Evolutionary conservation across 176 grass and related monocot genomes (phyloP).

Genomic region (Cenchrus purpureus): DNA sequence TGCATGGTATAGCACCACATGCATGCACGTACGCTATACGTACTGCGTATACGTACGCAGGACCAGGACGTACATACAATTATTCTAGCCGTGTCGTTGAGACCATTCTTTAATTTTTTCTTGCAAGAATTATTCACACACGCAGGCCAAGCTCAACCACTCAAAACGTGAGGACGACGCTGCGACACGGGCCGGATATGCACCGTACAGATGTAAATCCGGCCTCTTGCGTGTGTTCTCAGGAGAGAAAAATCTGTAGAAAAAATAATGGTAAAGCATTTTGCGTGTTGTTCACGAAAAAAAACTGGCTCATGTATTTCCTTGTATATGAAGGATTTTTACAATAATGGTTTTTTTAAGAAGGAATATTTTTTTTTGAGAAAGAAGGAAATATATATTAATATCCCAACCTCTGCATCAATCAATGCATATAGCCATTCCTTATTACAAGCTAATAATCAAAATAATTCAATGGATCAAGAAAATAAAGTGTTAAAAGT

Average conservation of each 20-base stretch:
- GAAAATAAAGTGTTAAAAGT: too few relatives aligned
- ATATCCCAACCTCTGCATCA: too few relatives aligned
- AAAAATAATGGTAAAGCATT: too few relatives aligned
- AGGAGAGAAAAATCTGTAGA: not conserved
- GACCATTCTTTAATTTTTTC: not conserved
- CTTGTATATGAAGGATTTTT: too few relatives aligned
- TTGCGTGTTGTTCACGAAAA: too few relatives aligned
- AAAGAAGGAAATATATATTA: too few relatives aligned
- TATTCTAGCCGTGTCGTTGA: not conserved
- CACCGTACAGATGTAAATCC: not conserved
- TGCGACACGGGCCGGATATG: not conserved
- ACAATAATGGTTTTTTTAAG: too few relatives aligned
- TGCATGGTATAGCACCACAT: not conserved
- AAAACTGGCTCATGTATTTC: too few relatives aligned
- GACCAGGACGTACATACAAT: not conserved
- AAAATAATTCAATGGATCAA: too few relatives aligned
- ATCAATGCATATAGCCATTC: too few relatives aligned
- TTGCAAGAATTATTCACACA: not conserved
- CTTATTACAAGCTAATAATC: too few relatives aligned
- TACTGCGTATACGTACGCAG: not conserved
- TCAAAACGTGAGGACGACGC: conserved; percentile 21
- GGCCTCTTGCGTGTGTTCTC: not conserved
- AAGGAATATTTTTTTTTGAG: too few relatives aligned
- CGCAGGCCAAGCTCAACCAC: not conserved
- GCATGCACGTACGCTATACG: not conserved